Base-by-base conservation (phyloP, 176 grass and related monocot genomes). In the Aegilops tauschii region DNA sequence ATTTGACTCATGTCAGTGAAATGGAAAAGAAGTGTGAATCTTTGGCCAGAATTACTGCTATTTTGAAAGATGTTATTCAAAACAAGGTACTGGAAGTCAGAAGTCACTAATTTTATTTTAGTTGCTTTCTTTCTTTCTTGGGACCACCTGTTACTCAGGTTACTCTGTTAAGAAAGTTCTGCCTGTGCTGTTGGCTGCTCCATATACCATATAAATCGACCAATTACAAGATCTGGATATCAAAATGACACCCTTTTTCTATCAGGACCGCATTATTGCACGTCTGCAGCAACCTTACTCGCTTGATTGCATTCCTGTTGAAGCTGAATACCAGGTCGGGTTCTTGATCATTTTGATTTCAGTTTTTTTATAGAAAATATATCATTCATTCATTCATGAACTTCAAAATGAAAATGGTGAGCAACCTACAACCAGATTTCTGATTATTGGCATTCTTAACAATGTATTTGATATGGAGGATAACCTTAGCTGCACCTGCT, bases 11-110 rank as follows among this genome's bases (percentile, higher is more conserved):
- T 87, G 97, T 99, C 65, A 96, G 97, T 90, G 97, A 99, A 81
- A 99, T 99, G 97, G 94, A 99, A 89, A 99, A 99, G 68, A 99
- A 99, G 64, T 99, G 94, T 35, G 90, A 96, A 59, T 99, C 97
- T 31, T 95, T 99, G 86, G 92, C 94, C 58, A 94, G 89, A 94
- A 99, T 99, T 54, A 99, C 97, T 76, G 42, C 97, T 82, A 96
- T 99, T 83, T 84, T 99, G 90, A 99, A 99, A 88, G 97, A 99
- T 94, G 97, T 99, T 39, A 99, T 99, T 81, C 97, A 99, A 71
- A 99, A 99, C 86, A 99, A 99, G 97, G 97, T 99, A 93, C 87
- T 66, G 27, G 34, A 75, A 75, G 12, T 59, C 23, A 52, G 36
- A 58, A 69, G 61, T 71, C 77, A 44, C 35, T 71, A 35, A 21